These are phyloP conservation scores for Cystoderma amianthinum DNA, from an alignment of 768 basidiomycete genomes.

Conservation along the genomic window DNA sequence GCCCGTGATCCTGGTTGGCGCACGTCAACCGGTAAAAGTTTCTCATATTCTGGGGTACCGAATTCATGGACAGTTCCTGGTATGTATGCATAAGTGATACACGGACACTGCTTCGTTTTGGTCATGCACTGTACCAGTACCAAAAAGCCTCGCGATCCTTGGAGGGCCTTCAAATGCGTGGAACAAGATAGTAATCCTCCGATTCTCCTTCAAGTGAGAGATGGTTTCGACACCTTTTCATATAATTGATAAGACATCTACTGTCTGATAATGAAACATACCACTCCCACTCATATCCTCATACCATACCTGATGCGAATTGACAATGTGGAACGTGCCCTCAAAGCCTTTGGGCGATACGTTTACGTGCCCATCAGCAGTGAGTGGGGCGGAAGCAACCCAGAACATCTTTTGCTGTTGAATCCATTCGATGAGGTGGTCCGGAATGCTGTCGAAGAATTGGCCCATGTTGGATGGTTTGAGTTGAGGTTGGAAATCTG, in stretches of 20 bases:
- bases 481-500: neutral
- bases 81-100: neutral
- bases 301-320: constrained; percentile 51
- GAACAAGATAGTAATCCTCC: constrained; percentile 56
- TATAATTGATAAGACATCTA: neutral
- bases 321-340: constrained; percentile 44
- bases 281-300: constrained; percentile 63
- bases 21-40: constrained; percentile 31
- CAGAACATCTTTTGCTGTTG: constrained; percentile 53
- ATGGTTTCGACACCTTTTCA: constrained; percentile 47
- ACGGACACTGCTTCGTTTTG: neutral
- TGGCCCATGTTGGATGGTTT: constrained; percentile 36
- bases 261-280: constrained; percentile 12
- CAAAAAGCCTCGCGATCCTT: constrained; percentile 52
- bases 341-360: constrained; percentile 53
- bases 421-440: constrained; percentile 43
- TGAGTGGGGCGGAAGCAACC: constrained; percentile 56
- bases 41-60: constrained; percentile 47
- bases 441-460: constrained; percentile 45
- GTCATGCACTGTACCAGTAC: constrained; percentile 34
- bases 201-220: constrained; percentile 58
- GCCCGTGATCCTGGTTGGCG: constrained; percentile 49
- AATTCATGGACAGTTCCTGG: constrained; percentile 53
- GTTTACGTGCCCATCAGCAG: constrained; percentile 53
- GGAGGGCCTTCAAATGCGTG: constrained; percentile 55